A percentile compares a stretch with the other conserved stretches of the same genome.
Evolutionary conservation across 192 early-diverging fungal genomes (phyloP).

Genomic region (Podila epigama): DNA sequence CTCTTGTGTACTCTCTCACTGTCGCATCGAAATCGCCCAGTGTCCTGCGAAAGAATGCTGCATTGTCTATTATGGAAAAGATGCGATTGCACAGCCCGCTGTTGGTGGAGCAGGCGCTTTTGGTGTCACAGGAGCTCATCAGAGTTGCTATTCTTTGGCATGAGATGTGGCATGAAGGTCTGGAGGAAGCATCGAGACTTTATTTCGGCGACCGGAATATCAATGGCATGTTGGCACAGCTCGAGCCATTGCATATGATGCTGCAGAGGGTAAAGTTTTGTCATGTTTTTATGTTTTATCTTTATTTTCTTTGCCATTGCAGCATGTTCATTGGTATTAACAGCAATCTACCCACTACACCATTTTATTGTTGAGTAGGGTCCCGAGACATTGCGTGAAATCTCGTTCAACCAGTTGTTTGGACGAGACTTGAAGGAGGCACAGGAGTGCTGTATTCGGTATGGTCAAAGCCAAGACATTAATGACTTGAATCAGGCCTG

Average conservation of each 20-base stretch:
- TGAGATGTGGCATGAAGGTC: constrained; percentile 96
- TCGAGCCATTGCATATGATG: constrained; percentile 89
- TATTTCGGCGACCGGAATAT: constrained; percentile 83
- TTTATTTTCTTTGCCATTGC: neutral
- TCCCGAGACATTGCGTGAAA: constrained; percentile 89
- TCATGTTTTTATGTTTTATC: neutral
- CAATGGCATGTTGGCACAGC: constrained; percentile 86
- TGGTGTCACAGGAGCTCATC: constrained; percentile 96
- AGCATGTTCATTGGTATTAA: neutral
- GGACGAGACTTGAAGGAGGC: constrained; percentile 88
- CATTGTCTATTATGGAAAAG: constrained; percentile 89
- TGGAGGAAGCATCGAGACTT: constrained; percentile 85
- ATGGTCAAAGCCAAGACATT: constrained; percentile 74
- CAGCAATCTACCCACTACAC: neutral
- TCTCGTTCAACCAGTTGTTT: constrained; percentile 90
- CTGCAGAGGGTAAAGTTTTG: constrained; percentile 69
- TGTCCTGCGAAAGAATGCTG: constrained; percentile 73
- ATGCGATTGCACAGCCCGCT: constrained; percentile 82
- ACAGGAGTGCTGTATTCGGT: constrained; percentile 83
- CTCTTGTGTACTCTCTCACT: constrained; percentile 95
- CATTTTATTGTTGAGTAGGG: constrained; percentile 55
- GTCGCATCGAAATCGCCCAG: constrained; percentile 95
- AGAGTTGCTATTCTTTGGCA: constrained; percentile 96
- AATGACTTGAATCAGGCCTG: constrained; percentile 92
- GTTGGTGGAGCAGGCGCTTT: constrained; percentile 91